phyloP scores from a whole-genome alignment of 805 yeast genomes.

The Wickerhamiella kurtzmanii region DNA sequence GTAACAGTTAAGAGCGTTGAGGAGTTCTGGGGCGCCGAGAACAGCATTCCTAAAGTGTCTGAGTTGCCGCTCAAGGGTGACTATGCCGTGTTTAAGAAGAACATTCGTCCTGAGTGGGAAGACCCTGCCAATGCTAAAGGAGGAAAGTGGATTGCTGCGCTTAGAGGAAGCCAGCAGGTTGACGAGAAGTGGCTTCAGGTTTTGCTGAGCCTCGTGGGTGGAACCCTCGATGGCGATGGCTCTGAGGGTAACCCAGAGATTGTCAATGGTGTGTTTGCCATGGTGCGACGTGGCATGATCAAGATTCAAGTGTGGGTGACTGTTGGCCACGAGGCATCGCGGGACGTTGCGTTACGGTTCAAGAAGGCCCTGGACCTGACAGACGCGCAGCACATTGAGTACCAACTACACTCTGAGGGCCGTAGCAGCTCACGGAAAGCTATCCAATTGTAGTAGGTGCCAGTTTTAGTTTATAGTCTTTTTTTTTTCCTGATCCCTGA shows the following conservation, averaged over 20 bases:
- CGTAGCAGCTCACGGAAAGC: background rate
- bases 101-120: slow-evolving; percentile 98
- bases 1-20: slow-evolving; percentile 89
- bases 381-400: slow-evolving; percentile 62
- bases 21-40: slow-evolving; percentile 97
- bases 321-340: slow-evolving; percentile 40
- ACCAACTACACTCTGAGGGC: slow-evolving; percentile 28
- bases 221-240: slow-evolving; percentile 70
- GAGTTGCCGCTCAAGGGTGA: slow-evolving; percentile 88
- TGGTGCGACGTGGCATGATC: slow-evolving; percentile 59
- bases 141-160: slow-evolving; percentile 85
- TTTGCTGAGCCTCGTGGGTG: slow-evolving; percentile 82
- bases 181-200: slow-evolving; percentile 74
- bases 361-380: slow-evolving; percentile 69
- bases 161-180: slow-evolving; percentile 39
- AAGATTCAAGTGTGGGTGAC: slow-evolving; percentile 91
- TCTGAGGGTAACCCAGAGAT: slow-evolving; percentile 57
- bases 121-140: slow-evolving; percentile 76
- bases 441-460: background rate
- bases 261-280: slow-evolving; percentile 88
- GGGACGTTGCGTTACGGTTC: slow-evolving; percentile 71
- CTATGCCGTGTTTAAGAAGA: slow-evolving; percentile 88
- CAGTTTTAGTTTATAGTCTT: background rate
- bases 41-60: slow-evolving; percentile 81
- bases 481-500: background rate